These are phyloP conservation scores for Pichia sp. DNA, from an alignment of 1,139 yeast genomes.

Conservation along the genomic window DNA sequence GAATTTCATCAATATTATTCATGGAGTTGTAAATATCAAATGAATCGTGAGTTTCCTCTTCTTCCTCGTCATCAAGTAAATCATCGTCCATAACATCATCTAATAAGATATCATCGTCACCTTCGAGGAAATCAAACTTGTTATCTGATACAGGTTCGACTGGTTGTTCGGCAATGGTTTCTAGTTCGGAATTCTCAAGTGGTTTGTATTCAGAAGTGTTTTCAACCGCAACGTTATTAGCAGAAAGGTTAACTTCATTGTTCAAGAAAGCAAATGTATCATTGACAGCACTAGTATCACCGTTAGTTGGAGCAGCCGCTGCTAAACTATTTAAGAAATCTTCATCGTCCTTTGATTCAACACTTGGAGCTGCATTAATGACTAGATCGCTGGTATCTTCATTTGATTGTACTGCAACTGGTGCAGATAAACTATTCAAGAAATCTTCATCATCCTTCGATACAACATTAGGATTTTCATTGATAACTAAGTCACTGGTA, in stretches of 20 bases:
- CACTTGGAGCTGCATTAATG: background rate
- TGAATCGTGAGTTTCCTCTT: slow-evolving; percentile 14
- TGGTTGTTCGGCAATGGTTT: background rate
- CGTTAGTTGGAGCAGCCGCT: background rate
- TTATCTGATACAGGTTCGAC: slow-evolving; percentile 11
- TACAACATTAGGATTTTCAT: background rate
- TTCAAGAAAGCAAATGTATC: slow-evolving; percentile 28
- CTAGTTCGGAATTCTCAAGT: slow-evolving; percentile 9
- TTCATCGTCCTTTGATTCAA: slow-evolving; percentile 2
- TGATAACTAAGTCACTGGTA: background rate
- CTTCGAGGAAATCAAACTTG: slow-evolving; percentile 29
- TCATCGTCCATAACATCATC: slow-evolving; percentile 33
- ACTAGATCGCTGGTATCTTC: background rate
- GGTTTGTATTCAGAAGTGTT: no score
- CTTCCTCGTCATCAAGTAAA: slow-evolving; percentile 37
- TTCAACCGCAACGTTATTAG: no score
- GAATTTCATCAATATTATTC: background rate
- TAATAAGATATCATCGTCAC: slow-evolving; percentile 29
- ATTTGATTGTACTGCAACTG: no score
- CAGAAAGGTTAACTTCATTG: slow-evolving; percentile 19
- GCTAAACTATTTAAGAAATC: slow-evolving; percentile 1
- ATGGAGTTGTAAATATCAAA: background rate
- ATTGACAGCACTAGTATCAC: background rate
- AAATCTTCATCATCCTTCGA: slow-evolving; percentile 4
- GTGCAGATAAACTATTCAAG: background rate